Evolutionary conservation across 495 filamentous ascomycete genomes (phyloP).

Genomic region (Penicillium desertorum): DNA sequence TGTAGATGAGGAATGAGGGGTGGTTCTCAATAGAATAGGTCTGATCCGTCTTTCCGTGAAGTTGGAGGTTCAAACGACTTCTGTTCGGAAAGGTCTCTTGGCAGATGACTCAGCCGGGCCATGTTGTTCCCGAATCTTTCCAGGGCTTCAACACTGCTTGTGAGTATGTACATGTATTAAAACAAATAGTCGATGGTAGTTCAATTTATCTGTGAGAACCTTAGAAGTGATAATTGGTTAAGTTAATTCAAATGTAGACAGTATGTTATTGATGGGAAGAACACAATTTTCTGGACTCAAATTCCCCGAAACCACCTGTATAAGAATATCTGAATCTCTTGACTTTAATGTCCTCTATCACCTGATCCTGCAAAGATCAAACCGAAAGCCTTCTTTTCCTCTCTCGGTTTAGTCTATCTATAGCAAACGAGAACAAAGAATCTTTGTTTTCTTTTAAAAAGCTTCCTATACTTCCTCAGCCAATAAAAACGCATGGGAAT

Average conservation of each 20-base stretch:
- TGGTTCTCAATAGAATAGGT: conserved; percentile 37
- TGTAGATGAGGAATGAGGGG: conserved; percentile 29
- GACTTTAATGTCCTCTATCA: background rate
- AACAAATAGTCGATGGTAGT: background rate
- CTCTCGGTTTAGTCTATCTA: background rate
- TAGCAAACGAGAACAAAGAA: background rate
- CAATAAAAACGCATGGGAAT: background rate
- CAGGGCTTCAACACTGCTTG: background rate
- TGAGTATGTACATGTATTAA: background rate
- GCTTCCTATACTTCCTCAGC: conserved; percentile 5
- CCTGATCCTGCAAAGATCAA: background rate
- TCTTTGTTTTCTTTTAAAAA: background rate
- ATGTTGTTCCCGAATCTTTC: conserved; percentile 4
- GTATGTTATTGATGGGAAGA: background rate
- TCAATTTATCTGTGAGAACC: background rate
- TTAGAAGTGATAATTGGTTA: background rate
- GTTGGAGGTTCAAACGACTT: conserved; percentile 38
- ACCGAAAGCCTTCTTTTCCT: background rate
- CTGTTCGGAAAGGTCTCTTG: conserved; percentile 34
- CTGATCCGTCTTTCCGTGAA: conserved; percentile 37
- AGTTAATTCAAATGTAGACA: background rate
- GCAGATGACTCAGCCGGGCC: conserved; percentile 27
- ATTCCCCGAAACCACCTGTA: conserved; percentile 1
- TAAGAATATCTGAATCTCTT: background rate
- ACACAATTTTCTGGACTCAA: background rate